Base-by-base conservation (phyloP, 148 eudicot genomes). In the Cornus kousa region DNA sequence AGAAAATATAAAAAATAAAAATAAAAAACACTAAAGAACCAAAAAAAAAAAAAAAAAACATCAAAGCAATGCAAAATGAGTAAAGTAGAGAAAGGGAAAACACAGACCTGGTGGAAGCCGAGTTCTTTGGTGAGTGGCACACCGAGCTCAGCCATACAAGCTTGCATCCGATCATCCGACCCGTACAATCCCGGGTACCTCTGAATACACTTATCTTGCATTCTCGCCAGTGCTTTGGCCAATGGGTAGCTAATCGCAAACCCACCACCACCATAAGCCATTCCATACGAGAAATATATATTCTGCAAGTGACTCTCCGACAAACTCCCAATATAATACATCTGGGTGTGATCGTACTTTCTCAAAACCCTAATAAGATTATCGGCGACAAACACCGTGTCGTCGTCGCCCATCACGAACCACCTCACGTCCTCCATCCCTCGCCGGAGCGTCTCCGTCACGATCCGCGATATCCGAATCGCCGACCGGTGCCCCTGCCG, bases 231-330 rank as follows among this genome's bases (percentile, higher is more conserved):
- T n/a, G 92, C 98, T 43, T 84, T 85, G 2, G 98, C 98, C 77
- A 95, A 79, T 0, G 97, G 97, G 62, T 91, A 93, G 74, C 98
- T 95, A 13, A 95, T 89, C 0, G 98, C 98, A 32, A 95, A 95
- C 2, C 98, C 98, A 1, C 98, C 98, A 7, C 98, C 98, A 0
- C 98, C 98, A 28, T 82, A 95, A 31, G 98, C 98, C 98, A 95
- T 95, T 5, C 88, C 90, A n/a, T 90, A 93, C 5, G 96, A 91
- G 24, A 95, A 95, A 37, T 84, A 91, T 0, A 95, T 93, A 24
- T 95, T 95, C 88, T 95, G 98, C 80, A 91, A 74, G 77, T 95
- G 98, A 57, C 89, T 83, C 82, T 95, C 97, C 2, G 96, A 91
- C 39, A 82, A 80, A 60, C 98, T 90, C 72, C 98, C 98, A 17